Percentiles rank a stretch among this genome's conserved stretches.
Conservation (phyloP, 2,329 filamentous ascomycete species). For the Chlorencoelia australis region DNA sequence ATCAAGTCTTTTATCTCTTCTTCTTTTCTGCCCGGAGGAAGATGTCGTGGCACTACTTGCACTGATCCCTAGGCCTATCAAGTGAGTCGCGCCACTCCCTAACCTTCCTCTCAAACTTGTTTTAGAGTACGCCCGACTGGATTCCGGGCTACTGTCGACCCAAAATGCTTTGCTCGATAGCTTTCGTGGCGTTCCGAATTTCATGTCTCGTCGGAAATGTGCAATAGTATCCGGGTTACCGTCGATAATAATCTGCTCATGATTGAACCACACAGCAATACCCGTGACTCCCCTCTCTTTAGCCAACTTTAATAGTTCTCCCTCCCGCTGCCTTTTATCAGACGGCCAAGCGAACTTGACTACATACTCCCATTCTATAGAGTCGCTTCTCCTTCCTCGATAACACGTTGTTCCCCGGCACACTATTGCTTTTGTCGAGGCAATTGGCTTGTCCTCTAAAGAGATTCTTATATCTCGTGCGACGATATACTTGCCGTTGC, state of each 20-base stretch:
- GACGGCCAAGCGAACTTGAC: constrained; percentile 27
- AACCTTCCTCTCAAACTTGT: constrained; percentile 13
- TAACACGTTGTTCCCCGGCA: constrained; percentile 14
- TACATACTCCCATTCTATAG: constrained; percentile 17
- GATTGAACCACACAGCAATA: constrained; percentile 21
- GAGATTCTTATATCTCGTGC: constrained; percentile 12
- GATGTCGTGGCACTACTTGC: constrained; percentile 9
- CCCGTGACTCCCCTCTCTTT: constrained; percentile 21
- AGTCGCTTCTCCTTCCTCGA: constrained; percentile 11
- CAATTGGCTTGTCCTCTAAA: constrained; percentile 14
- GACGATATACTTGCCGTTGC: constrained; percentile 14
- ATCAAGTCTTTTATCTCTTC: constrained; percentile 15
- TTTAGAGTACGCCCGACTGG: constrained; percentile 12
- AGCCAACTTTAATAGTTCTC: constrained; percentile 21
- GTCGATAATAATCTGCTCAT: constrained; percentile 21
- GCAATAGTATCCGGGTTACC: constrained; percentile 17
- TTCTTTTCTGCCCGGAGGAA: constrained; percentile 13
- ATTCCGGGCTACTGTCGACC: constrained; percentile 14
- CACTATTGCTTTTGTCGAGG: constrained; percentile 16
- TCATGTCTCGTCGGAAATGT: constrained; percentile 18
- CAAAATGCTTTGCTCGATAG: constrained; percentile 14
- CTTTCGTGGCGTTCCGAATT: constrained; percentile 17
- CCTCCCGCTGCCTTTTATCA: constrained; percentile 22
- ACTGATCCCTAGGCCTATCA: constrained; percentile 10
- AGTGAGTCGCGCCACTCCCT: constrained; percentile 6